Evolutionary conservation across 2,329 filamentous ascomycete species (phyloP).

Genomic region (Pochonia chlamydosporia): DNA sequence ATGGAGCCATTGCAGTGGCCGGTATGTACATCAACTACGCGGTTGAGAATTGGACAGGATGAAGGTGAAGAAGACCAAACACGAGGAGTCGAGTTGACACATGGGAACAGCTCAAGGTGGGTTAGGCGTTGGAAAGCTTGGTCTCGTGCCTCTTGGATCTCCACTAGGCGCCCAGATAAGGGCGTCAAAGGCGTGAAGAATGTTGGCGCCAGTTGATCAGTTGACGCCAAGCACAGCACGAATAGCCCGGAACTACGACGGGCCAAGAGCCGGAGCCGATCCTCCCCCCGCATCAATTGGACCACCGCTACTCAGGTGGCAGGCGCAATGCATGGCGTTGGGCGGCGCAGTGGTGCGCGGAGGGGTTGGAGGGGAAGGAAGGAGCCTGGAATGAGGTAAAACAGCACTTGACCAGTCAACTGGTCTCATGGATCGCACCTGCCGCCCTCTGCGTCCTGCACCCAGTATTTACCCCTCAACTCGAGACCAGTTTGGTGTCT

Average conservation of each 20-base stretch:
- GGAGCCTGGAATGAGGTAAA: too few relatives aligned
- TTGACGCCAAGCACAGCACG: neutral
- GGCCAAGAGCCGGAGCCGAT: slow-evolving; percentile 4
- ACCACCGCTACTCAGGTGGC: too few relatives aligned
- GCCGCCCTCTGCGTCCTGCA: too few relatives aligned
- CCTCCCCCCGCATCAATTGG: neutral
- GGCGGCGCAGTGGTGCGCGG: neutral
- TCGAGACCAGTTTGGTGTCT: too few relatives aligned
- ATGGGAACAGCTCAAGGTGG: neutral
- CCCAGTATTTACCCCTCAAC: too few relatives aligned
- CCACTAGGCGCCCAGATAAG: slow-evolving; percentile 1
- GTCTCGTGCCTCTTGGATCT: slow-evolving; percentile 7
- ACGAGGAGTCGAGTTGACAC: neutral
- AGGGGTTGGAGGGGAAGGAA: neutral
- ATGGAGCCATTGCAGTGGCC: slow-evolving; percentile 8
- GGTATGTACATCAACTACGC: neutral
- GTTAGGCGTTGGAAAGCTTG: slow-evolving; percentile 1
- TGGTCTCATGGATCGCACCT: too few relatives aligned
- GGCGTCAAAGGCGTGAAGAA: neutral
- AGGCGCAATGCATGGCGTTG: neutral
- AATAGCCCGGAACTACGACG: slow-evolving; percentile 1
- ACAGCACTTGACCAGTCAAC: too few relatives aligned
- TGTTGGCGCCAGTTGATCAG: neutral
- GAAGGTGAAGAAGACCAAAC: neutral
- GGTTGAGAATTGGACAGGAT: too few relatives aligned